Conservation (phyloP, 208 protist species). For the Acanthamoeba castellanii region DNA sequence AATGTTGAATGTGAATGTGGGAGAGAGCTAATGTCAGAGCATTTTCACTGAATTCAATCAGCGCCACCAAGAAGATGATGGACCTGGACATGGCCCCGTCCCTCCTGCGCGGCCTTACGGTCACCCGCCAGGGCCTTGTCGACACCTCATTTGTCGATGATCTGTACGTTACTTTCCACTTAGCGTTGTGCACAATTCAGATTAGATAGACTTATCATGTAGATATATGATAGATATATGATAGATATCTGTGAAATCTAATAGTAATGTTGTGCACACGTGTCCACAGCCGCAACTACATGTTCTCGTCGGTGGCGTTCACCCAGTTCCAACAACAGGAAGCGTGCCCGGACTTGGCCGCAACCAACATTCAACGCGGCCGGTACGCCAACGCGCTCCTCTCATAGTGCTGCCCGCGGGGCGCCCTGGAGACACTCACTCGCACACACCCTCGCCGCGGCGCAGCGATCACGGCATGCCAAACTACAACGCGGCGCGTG, state of each 20-base stretch:
- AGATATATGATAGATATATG: too few species aligned
- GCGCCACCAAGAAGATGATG: neutral
- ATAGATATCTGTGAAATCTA: neutral
- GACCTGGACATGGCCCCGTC: neutral
- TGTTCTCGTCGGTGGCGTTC: neutral
- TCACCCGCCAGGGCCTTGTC: neutral
- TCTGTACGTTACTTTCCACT: neutral
- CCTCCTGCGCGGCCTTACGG: neutral
- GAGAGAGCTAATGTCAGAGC: too few species aligned
- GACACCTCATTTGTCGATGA: neutral
- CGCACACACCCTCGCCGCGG: too few species aligned
- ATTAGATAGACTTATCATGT: too few species aligned
- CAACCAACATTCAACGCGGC: conserved; percentile 72
- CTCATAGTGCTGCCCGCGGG: too few species aligned
- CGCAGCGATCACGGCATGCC: conserved; percentile 51
- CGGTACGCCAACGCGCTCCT: neutral
- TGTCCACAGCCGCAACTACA: neutral
- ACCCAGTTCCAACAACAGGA: neutral
- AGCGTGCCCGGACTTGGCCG: neutral
- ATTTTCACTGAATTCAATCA: neutral
- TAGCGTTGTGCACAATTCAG: too few species aligned
- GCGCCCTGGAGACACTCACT: neutral
- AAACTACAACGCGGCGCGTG: neutral
- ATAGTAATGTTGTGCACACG: too few species aligned
- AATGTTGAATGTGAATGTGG: neutral